phyloP scores from a whole-genome alignment of 2,329 filamentous ascomycete species.

The Didymella segeticola region DNA sequence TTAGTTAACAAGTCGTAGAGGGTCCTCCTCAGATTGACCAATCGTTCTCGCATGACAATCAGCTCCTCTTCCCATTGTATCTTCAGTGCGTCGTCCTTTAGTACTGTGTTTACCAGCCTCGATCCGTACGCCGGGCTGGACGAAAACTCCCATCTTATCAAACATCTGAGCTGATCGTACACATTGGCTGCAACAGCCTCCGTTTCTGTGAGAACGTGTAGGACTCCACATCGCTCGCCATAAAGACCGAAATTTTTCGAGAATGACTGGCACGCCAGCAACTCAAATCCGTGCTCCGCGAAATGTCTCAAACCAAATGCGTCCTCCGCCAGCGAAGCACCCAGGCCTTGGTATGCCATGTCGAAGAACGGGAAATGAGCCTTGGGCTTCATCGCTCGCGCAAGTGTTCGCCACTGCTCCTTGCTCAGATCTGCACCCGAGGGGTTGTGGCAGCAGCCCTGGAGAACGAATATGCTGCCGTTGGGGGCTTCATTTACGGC shows the following conservation, averaged over 20 bases:
- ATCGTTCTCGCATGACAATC: constrained; percentile 20
- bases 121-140: constrained; percentile 39
- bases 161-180: constrained; percentile 34
- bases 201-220: constrained; percentile 33
- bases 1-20: constrained; percentile 19
- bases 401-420: constrained; percentile 43
- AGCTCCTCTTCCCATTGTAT: constrained; percentile 24
- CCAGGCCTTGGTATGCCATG: constrained; percentile 49
- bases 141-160: constrained; percentile 40
- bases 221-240: constrained; percentile 45
- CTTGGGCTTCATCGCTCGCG: constrained; percentile 23
- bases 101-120: constrained; percentile 31
- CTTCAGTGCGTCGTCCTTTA: constrained; percentile 17
- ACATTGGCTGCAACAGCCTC: constrained; percentile 26
- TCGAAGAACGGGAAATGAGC: constrained; percentile 41
- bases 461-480: constrained; percentile 46
- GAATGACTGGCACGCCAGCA: constrained; percentile 48
- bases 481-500: constrained; percentile 31
- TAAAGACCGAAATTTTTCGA: constrained; percentile 52
- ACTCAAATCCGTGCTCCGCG: constrained; percentile 34
- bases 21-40: constrained; percentile 15
- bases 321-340: constrained; percentile 44
- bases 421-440: constrained; percentile 44
- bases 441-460: constrained; percentile 51
- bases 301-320: constrained; percentile 39